Base-by-base conservation (phyloP, 306 rosid species). In the Glycine latifolia region DNA sequence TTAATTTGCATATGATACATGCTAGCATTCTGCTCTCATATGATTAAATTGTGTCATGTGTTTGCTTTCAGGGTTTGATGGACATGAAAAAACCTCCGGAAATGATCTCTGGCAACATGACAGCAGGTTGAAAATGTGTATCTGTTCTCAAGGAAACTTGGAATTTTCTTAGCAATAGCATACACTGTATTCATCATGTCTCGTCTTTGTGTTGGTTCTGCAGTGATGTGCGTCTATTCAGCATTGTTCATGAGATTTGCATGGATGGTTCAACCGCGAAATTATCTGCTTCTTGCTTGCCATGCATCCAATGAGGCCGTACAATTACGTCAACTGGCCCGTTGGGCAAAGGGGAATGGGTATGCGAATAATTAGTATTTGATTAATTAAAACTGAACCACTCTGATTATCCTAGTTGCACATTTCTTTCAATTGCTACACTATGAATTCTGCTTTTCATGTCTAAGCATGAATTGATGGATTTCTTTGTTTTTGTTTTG, bases 81-180 rank as follows among this genome's bases (percentile, higher is more conserved):
- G 95, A 92, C 86, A 86, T 91, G 87, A 77, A 60, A 2, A 92
- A 92, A 75, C 94, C 97, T 6, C 92, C 97, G 3, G 94, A 92
- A 77, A 77, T 87, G 91, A 92, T 92, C 65, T 91, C 97, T 16
- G 95, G 95, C 74, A 91, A 84, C 82, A 89, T 92, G 97, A 92
- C 94, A 37, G 85, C 83, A 90, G 97, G 97, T 92, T 73, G 67
- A 55, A 76, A 81, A 56, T 46, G 37, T 56, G 35, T 78, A 44
- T 63, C 43, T 78, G 33, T 17, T n/a, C 62, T 67, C 17, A 33
- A 33, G 73, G 59, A 59, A 39, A 62, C 46, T n/a, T 37, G 81
- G 43, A n/a, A 54, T 74, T n/a, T 53, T 79, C 54, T 26, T 26
- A 26, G 31, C 31, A 26, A 26, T 26, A 26, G 31, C 2, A 74